A percentile compares a stretch with the other conserved stretches of the same genome.
Conservation (phyloP, 2,329 filamentous ascomycete genomes). For the Aspergillus felis region DNA sequence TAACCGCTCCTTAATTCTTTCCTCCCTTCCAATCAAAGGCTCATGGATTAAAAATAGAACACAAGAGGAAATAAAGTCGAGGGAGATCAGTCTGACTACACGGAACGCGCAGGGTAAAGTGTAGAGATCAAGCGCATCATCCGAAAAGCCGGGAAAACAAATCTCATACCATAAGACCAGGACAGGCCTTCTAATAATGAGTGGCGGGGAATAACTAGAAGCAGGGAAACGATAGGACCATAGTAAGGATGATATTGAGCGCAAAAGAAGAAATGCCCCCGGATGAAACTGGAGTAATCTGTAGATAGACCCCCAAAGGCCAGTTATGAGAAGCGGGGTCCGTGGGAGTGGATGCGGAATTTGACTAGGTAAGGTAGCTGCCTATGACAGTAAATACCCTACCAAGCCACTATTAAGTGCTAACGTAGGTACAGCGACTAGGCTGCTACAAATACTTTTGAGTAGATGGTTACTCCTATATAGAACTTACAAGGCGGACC, state of each 20-base stretch:
- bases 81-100: neutral
- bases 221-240: slow-evolving; percentile 3
- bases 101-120: neutral
- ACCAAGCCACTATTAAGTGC: no score
- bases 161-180: neutral
- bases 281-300: neutral
- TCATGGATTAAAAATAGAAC: neutral
- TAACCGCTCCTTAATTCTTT: neutral
- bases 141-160: neutral
- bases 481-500: neutral
- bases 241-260: slow-evolving; percentile 1
- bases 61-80: neutral
- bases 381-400: no score
- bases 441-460: neutral
- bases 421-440: neutral
- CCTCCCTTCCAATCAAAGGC: neutral
- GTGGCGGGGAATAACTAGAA: neutral
- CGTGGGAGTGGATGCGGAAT: neutral
- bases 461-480: neutral
- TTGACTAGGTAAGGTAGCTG: neutral
- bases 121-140: neutral
- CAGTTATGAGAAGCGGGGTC: no score
- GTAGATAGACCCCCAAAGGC: neutral
- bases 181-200: neutral
- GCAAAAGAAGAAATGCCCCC: neutral